A percentile compares a stretch with the other conserved stretches of the same genome.
These are phyloP conservation scores for Mycotypha africana DNA, from an alignment of 371 early-diverging fungal species.

Conservation along the genomic window DNA sequence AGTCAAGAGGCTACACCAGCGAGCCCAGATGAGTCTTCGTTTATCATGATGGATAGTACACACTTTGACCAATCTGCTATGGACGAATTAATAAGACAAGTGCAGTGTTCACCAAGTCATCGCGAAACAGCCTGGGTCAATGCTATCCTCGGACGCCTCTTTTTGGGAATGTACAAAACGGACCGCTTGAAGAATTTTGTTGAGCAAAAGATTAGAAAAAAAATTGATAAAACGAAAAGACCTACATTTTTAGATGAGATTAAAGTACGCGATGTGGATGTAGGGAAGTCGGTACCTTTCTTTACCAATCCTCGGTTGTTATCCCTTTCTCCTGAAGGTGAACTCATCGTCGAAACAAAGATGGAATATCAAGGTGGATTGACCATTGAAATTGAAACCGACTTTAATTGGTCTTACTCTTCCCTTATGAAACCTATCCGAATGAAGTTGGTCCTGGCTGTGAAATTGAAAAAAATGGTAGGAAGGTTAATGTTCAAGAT, in stretches of 20 bases:
- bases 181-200: conserved; percentile 52
- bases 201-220: conserved; percentile 59
- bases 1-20: conserved; percentile 2
- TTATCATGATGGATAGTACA: conserved; percentile 37
- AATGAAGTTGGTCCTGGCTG: conserved; percentile 71
- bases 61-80: conserved; percentile 48
- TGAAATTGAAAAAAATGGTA: conserved; percentile 55
- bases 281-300: conserved; percentile 77
- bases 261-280: conserved; percentile 63
- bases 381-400: conserved; percentile 67
- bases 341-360: conserved; percentile 66
- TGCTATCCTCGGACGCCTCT: conserved; percentile 78
- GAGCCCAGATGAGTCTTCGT: conserved; percentile 7
- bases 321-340: conserved; percentile 61
- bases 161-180: conserved; percentile 67
- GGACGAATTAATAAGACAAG: conserved; percentile 36
- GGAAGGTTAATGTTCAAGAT: conserved; percentile 76
- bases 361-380: conserved; percentile 77
- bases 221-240: conserved; percentile 60
- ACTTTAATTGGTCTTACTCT: conserved; percentile 36
- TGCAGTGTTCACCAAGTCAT: conserved; percentile 51
- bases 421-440: conserved; percentile 60
- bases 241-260: conserved; percentile 79
- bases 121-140: conserved; percentile 79
- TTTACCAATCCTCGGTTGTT: conserved; percentile 72